Percentiles rank a stretch among this genome's conserved stretches.
phyloP scores from a whole-genome alignment of 257 asterid species.

The Solanum sejunctum region DNA sequence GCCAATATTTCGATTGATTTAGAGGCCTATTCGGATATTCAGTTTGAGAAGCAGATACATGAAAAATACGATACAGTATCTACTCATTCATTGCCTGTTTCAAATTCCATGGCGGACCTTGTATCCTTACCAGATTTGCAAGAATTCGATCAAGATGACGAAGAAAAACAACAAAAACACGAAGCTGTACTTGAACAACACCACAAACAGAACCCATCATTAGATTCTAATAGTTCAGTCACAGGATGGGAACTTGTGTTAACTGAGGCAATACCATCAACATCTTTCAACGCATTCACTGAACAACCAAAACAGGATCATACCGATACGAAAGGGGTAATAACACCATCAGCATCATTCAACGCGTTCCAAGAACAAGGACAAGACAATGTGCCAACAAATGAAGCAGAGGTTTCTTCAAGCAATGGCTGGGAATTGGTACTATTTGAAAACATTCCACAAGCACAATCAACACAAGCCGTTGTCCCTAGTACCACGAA shows the following conservation, averaged over 20 bases:
- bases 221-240: background rate
- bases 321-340: background rate
- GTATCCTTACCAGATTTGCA: slow-evolving; percentile 46
- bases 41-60: slow-evolving; percentile 4
- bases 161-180: background rate
- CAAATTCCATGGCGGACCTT: slow-evolving; percentile 30
- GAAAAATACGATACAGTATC: slow-evolving; percentile 38
- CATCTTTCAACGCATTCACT: background rate
- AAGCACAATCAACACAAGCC: background rate
- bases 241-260: background rate
- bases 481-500: background rate
- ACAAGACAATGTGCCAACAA: background rate
- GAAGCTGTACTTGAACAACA: background rate
- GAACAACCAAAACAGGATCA: background rate
- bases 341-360: background rate
- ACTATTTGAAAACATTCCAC: background rate
- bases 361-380: background rate
- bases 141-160: slow-evolving; percentile 1
- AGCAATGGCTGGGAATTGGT: background rate
- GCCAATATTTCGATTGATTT: slow-evolving; percentile 58
- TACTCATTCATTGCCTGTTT: slow-evolving; percentile 41
- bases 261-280: background rate
- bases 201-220: background rate
- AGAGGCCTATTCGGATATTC: slow-evolving; percentile 38
- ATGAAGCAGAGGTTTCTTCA: background rate